A percentile compares a stretch with the other conserved stretches of the same genome.
Conservation (phyloP, 202 grass and related monocot genomes). For the Digitaria exilis region DNA sequence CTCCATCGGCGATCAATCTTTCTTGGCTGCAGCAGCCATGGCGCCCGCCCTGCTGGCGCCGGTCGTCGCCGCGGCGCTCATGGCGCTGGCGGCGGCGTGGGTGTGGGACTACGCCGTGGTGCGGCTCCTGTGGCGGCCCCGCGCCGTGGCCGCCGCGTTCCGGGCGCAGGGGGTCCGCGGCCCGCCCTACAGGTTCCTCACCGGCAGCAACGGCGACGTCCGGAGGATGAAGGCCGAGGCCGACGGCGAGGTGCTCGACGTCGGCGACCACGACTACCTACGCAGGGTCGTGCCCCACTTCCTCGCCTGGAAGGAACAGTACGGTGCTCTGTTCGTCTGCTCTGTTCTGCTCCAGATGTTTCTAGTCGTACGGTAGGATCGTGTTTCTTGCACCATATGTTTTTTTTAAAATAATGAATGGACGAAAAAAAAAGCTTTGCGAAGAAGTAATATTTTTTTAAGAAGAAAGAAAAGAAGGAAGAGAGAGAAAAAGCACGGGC, state of each 20-base stretch:
- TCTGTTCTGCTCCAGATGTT: background rate
- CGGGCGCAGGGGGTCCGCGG: conserved; percentile 50
- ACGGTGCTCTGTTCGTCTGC: conserved; percentile 26
- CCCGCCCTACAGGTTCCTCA: conserved; percentile 40
- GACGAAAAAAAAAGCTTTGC: too few relatives aligned
- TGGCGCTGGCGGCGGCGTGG: conserved; percentile 25
- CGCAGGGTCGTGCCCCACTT: conserved; percentile 38
- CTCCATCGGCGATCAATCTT: too few relatives aligned
- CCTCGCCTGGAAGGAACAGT: conserved; percentile 44
- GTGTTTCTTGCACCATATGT: too few relatives aligned
- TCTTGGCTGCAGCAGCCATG: background rate
- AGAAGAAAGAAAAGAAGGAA: too few relatives aligned
- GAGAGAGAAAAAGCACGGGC: too few relatives aligned
- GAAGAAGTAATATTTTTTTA: too few relatives aligned
- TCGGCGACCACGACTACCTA: conserved; percentile 43
- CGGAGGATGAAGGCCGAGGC: conserved; percentile 35
- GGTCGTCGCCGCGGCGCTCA: background rate
- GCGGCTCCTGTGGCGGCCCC: conserved; percentile 44
- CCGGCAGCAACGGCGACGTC: conserved; percentile 46
- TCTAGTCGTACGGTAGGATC: too few relatives aligned
- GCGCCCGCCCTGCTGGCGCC: background rate
- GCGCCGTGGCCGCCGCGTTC: conserved; percentile 28
- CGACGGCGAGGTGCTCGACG: conserved; percentile 8
- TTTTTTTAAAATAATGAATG: too few relatives aligned
- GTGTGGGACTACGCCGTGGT: conserved; percentile 28